Evolutionary conservation across 495 filamentous ascomycete species (phyloP), one percentile per base, ranked within the genome.

Genomic region (Aspergillus avenaceus): DNA sequence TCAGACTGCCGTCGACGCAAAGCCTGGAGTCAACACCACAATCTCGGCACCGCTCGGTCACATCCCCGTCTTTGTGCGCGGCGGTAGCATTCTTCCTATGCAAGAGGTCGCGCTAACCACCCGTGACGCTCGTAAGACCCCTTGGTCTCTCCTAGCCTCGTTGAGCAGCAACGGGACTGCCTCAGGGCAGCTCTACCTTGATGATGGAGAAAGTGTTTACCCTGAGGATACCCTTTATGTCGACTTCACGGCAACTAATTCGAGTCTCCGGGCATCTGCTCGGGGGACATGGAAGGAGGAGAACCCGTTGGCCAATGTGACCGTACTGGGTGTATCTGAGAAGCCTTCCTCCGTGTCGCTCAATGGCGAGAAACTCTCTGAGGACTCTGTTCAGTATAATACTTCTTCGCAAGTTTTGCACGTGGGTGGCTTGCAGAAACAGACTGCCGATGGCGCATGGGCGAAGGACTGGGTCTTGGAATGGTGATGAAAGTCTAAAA

Each of bases 31-130:
- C 49, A 91, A 91, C 53, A 79, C 83, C 2, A 90, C 85, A 0
- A 85, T 93, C 45, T 65, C 76, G 12, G 88, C 88, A 2, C 87
- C 87, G 0, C 67, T 93, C 9, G 86, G 84, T 1, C 85, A 92
- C 49, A 93, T 93, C 47, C 87, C 86, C 0, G 80, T 95, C 3
- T 88, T 80, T 55, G 52, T 95, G 11, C 78, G 88, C 4, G 89
- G 87, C 5, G 87, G 86, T 8, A 72, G 74, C 37, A 68, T 92
- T 8, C 58, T 93, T 1, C 85, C 89, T 3, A 70, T 80, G 53
- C 88, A 92, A 55, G 79, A 88, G 55, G 78, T 86, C 0, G 85
- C 79, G 0, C 63, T 90, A 68, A 90, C 85, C 0, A 91, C 85
- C 0, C 59, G 74, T 2, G 84, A 83, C 32, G 78, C 80, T 24